Evolutionary conservation across 306 rosid species (phyloP), one percentile per base, ranked within the genome.

Genomic region (Clitoria ternatea): DNA sequence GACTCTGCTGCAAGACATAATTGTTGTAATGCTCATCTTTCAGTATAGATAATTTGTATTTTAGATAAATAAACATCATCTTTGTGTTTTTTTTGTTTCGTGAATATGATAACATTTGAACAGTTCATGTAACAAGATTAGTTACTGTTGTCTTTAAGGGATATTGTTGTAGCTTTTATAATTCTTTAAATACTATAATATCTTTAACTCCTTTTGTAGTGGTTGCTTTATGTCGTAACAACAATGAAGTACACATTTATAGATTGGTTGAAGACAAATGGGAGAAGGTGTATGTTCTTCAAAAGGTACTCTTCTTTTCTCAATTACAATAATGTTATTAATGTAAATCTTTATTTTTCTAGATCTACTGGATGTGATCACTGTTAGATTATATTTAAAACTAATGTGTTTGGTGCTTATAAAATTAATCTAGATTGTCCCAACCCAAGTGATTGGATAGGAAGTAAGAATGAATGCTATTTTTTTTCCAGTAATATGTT

Each of bases 161-260:
- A 49, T 66, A 27, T 55, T 43, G 35, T 52, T 64, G 52, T 43
- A 33, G 42, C 66, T 44, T 62, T 61, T 49, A 49, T 27, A 30
- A 24, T 22, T 62, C 37, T 70, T 70, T 35, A 61, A 14, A 35
- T 57, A 42, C 27, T 37, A 17, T 69, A 73, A 48, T 49, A 32
- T 40, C 26, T 54, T 78, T 43, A 27, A 23, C 17, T 10, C 5
- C 66, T 74, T 81, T 50, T 81, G 83, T 59, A 95, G 99, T 91
- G 99, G 83, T 95, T 22, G 97, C 97, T 57, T 79, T 91, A 39
- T 95, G 97, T 80, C 99, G 97, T 4, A 91, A 89, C 83, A 95
- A 79, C 59, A 89, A 84, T 81, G 99, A 95, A 85, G 93, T 89
- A 45, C 96, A 95, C 83, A 95, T 95, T 80, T 87, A 87, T 77